A percentile compares a stretch with the other conserved stretches of the same genome.
phyloP scores from a whole-genome alignment of 2,329 filamentous ascomycete species.

The Ophiostoma piceae region DNA sequence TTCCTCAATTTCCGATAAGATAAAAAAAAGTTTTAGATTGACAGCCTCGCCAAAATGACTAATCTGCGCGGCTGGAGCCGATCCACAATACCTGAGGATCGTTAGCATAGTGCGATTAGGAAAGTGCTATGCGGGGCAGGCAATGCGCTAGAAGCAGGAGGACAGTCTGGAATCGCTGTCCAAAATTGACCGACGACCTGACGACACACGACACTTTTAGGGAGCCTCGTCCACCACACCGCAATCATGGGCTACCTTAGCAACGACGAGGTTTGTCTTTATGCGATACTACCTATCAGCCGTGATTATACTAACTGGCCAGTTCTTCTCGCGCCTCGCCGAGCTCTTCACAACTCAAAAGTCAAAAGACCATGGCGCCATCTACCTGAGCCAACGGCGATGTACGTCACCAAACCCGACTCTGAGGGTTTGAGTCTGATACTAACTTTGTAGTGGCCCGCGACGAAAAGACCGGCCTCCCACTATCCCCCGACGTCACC shows the following conservation, averaged over 20 bases:
- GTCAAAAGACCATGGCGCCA: constrained; percentile 64
- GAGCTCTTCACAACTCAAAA: constrained; percentile 64
- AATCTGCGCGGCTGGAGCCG: constrained; percentile 8
- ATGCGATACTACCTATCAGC: neutral
- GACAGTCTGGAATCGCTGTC: constrained; percentile 11
- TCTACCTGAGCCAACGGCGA: constrained; percentile 73
- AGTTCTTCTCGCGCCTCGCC: constrained; percentile 69
- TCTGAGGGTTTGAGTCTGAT: neutral
- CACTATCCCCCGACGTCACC: constrained; percentile 35
- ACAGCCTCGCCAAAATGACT: constrained; percentile 22
- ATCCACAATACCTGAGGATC: neutral
- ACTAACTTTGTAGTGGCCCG: constrained; percentile 19
- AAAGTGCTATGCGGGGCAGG: constrained; percentile 3
- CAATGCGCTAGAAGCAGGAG: neutral
- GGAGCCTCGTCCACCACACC: neutral
- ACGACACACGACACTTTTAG: constrained; percentile 1
- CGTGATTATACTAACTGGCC: constrained; percentile 12
- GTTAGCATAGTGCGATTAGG: neutral
- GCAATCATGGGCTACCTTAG: constrained; percentile 35
- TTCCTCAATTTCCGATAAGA: neutral
- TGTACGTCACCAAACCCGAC: constrained; percentile 43
- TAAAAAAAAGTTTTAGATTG: constrained; percentile 14
- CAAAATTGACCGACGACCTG: neutral
- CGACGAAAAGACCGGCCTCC: constrained; percentile 16
- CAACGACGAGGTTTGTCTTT: constrained; percentile 37